Conservation (phyloP, 2,329 filamentous ascomycete species). For the Akanthomyces lecanii region DNA sequence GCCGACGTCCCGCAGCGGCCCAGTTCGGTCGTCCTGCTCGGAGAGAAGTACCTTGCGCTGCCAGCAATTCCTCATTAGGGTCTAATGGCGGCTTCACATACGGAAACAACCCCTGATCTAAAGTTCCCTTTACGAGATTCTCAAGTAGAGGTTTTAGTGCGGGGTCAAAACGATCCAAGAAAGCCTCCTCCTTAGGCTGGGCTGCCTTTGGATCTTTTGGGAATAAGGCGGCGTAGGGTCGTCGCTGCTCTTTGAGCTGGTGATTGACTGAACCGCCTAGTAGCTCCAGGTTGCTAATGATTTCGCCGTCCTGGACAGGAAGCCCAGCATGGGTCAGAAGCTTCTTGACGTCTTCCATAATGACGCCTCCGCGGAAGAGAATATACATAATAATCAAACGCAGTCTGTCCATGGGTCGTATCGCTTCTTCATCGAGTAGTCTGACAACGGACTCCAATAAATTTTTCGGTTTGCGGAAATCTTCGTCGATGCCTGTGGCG, state of each 20-base stretch:
- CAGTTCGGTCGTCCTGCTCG: slow-evolving; percentile 91
- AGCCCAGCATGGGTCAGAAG: slow-evolving; percentile 79
- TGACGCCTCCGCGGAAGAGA: slow-evolving; percentile 79
- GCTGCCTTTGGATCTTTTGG: slow-evolving; percentile 56
- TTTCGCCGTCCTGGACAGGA: slow-evolving; percentile 66
- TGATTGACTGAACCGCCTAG: slow-evolving; percentile 71
- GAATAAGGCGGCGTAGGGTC: slow-evolving; percentile 64
- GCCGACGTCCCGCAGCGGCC: slow-evolving; percentile 74
- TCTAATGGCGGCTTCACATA: slow-evolving; percentile 68
- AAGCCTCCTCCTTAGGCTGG: slow-evolving; percentile 67
- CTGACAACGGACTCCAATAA: slow-evolving; percentile 79
- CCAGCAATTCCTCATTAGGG: slow-evolving; percentile 54
- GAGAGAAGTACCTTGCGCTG: slow-evolving; percentile 66
- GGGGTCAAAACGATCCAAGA: slow-evolving; percentile 82
- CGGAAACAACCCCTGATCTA: slow-evolving; percentile 66
- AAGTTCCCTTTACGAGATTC: slow-evolving; percentile 59
- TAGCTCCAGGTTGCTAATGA: slow-evolving; percentile 73
- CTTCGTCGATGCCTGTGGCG: slow-evolving; percentile 88
- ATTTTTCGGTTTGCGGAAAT: slow-evolving; percentile 86
- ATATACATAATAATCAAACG: slow-evolving; percentile 83
- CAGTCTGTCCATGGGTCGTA: slow-evolving; percentile 69
- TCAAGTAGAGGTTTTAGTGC: slow-evolving; percentile 81
- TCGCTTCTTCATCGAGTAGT: slow-evolving; percentile 78
- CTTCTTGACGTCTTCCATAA: slow-evolving; percentile 78
- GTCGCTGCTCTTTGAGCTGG: slow-evolving; percentile 70